These are phyloP conservation scores for Aspergillus bombycis DNA, from an alignment of 2,329 filamentous ascomycete genomes.

Conservation along the genomic window DNA sequence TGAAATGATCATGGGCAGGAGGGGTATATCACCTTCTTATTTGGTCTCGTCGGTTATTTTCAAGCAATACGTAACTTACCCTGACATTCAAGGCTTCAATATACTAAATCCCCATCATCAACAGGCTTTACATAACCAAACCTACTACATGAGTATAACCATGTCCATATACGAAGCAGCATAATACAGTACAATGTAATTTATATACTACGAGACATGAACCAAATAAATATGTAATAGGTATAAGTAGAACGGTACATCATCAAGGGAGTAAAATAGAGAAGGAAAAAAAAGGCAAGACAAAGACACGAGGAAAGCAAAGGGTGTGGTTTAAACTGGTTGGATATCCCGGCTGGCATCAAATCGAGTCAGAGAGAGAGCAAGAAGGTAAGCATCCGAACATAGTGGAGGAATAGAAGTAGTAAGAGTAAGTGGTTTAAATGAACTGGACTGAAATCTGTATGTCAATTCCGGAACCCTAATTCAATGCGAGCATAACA, in stretches of 20 bases:
- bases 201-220: conserved; percentile 9
- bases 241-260: conserved; percentile 5
- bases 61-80: too few relatives aligned
- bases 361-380: background rate
- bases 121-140: too few relatives aligned
- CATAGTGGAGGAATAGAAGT: background rate
- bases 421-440: conserved; percentile 1
- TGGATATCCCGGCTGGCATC: conserved; percentile 1
- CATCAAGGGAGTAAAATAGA: background rate
- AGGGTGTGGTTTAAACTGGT: background rate
- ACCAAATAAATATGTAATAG: background rate
- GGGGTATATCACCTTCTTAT: too few relatives aligned
- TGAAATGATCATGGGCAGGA: too few relatives aligned
- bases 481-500: conserved; percentile 6
- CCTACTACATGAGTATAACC: too few relatives aligned
- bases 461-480: conserved; percentile 2
- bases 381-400: background rate
- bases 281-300: background rate
- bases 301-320: conserved; percentile 1
- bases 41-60: too few relatives aligned
- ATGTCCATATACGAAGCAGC: background rate
- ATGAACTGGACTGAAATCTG: conserved; percentile 11
- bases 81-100: too few relatives aligned
- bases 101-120: too few relatives aligned
- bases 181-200: background rate